A percentile compares a stretch with the other conserved stretches of the same genome.
These are phyloP conservation scores for Gomphus bonarii DNA, from an alignment of 1,284 basidiomycete genomes.

Conservation along the genomic window DNA sequence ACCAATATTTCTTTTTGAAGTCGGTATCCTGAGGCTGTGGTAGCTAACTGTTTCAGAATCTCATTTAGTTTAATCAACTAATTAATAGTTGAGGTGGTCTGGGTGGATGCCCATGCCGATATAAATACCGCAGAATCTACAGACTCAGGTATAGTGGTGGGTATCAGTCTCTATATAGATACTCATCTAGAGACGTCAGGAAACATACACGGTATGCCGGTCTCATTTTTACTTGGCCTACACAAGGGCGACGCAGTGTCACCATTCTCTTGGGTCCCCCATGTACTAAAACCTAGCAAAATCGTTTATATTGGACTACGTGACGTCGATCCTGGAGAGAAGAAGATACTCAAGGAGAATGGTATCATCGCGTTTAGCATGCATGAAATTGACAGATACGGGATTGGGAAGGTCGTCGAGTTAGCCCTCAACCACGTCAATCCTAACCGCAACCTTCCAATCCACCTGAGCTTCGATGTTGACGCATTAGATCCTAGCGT, in stretches of 20 bases:
- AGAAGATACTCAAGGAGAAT: constrained; percentile 77
- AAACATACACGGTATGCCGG: constrained; percentile 97
- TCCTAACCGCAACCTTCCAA: constrained; percentile 71
- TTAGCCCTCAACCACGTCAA: constrained; percentile 95
- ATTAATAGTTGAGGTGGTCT: constrained; percentile 51
- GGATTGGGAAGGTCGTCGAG: constrained; percentile 91
- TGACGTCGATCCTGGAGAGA: constrained; percentile 88
- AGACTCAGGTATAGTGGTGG: constrained; percentile 44
- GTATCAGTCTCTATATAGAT: not conserved
- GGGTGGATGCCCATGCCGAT: constrained; percentile 92
- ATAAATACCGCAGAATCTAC: constrained; percentile 90
- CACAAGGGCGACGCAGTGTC: constrained; percentile 31
- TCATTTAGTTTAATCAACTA: not conserved
- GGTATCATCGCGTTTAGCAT: constrained; percentile 94
- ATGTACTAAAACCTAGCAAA: constrained; percentile 59
- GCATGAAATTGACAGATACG: constrained; percentile 97
- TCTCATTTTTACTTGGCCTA: constrained; percentile 87
- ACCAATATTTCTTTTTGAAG: constrained; percentile 25
- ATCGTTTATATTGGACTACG: constrained; percentile 94
- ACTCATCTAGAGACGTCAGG: constrained; percentile 30
- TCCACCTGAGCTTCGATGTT: constrained; percentile 96
- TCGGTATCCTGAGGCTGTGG: constrained; percentile 45
- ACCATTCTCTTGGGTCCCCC: constrained; percentile 77
- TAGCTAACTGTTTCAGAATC: not conserved
- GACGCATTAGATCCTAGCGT: constrained; percentile 91